Conservation (phyloP, 495 filamentous ascomycete species). For the Physcia stellaris region DNA sequence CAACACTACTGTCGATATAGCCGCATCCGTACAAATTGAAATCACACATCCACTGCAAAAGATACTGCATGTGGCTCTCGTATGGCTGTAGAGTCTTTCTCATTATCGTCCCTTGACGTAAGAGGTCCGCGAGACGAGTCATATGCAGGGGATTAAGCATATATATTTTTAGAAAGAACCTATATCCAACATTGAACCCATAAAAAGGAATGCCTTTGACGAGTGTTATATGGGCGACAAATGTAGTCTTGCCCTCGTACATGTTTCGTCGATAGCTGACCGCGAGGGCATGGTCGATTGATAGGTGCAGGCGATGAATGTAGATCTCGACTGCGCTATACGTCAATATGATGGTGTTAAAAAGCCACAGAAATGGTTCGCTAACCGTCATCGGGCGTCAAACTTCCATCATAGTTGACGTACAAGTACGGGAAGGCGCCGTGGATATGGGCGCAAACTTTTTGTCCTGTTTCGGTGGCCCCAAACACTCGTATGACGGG, state of each 20-base stretch:
- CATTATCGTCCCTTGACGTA: constrained; percentile 78
- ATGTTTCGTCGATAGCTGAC: constrained; percentile 66
- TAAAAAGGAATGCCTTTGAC: constrained; percentile 94
- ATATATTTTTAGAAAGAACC: constrained; percentile 87
- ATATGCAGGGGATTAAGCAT: constrained; percentile 73
- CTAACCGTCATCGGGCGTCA: constrained; percentile 53
- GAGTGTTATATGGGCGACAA: constrained; percentile 78
- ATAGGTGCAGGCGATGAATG: constrained; percentile 56
- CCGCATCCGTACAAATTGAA: constrained; percentile 92
- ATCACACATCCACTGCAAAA: constrained; percentile 95
- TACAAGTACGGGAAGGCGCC: constrained; percentile 92
- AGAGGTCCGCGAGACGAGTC: constrained; percentile 67
- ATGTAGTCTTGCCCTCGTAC: constrained; percentile 50
- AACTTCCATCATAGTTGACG: constrained; percentile 65
- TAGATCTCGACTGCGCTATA: constrained; percentile 58
- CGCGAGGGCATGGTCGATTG: constrained; percentile 75
- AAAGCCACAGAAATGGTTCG: too few relatives aligned
- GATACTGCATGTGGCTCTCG: constrained; percentile 81
- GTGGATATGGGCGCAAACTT: constrained; percentile 92
- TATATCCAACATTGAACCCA: constrained; percentile 85
- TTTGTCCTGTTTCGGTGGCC: constrained; percentile 87
- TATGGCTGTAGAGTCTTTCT: constrained; percentile 74
- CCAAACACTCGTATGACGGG: constrained; percentile 89
- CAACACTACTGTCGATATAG: constrained; percentile 60
- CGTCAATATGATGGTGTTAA: too few relatives aligned